A percentile compares a stretch with the other conserved stretches of the same genome.
phyloP scores from a whole-genome alignment of 768 basidiomycete genomes.

The Suillus bovinus region DNA sequence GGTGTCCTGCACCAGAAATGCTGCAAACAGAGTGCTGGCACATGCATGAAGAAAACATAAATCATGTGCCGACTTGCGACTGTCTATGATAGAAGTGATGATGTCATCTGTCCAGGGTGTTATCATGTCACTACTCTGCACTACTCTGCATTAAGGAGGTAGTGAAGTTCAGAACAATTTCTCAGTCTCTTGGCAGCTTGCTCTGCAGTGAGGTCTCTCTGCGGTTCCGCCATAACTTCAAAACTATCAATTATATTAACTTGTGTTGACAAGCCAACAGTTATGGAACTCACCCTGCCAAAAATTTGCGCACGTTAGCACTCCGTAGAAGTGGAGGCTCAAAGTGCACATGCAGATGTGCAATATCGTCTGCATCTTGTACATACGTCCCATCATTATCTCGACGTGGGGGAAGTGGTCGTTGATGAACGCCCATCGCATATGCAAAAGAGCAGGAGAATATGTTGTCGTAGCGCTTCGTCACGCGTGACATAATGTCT shows the following conservation, averaged over 20 bases:
- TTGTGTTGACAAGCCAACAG: neutral
- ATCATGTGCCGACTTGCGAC: too few relatives aligned
- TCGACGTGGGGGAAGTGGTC: constrained; percentile 51
- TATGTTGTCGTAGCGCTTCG: constrained; percentile 74
- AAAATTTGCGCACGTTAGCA: constrained; percentile 82
- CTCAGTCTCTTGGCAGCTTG: constrained; percentile 75
- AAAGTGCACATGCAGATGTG: constrained; percentile 88
- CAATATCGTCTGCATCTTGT: constrained; percentile 51
- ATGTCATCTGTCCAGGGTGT: neutral
- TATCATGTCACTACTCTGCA: constrained; percentile 11
- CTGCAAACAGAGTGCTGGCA: too few relatives aligned
- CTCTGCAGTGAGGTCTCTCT: constrained; percentile 88
- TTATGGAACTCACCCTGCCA: constrained; percentile 68
- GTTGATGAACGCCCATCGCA: constrained; percentile 93
- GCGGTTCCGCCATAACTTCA: constrained; percentile 88
- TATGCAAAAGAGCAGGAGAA: constrained; percentile 90
- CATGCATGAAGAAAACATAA: too few relatives aligned
- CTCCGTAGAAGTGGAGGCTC: constrained; percentile 82
- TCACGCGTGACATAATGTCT: constrained; percentile 60
- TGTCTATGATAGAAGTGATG: neutral
- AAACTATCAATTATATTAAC: constrained; percentile 48
- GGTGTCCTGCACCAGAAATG: too few relatives aligned
- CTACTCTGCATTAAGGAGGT: constrained; percentile 34
- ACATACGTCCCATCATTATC: constrained; percentile 24
- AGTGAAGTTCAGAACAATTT: constrained; percentile 59